Percentiles rank a stretch among this genome's conserved stretches.
These are phyloP conservation scores for Pouteria glomerata DNA, from an alignment of 148 eudicot species.

Conservation along the genomic window DNA sequence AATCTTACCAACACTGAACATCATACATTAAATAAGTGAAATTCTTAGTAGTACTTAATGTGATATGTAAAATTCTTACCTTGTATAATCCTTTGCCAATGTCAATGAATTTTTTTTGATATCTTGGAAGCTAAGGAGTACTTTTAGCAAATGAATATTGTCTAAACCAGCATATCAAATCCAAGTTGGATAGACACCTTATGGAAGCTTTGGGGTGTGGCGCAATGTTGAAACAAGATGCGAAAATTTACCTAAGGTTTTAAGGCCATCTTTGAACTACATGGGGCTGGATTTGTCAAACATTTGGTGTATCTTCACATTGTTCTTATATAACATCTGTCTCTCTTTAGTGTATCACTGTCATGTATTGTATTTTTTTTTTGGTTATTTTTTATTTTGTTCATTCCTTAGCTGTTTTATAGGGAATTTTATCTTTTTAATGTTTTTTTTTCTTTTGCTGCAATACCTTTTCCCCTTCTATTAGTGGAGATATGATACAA, in stretches of 20 bases:
- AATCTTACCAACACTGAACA: too few species aligned
- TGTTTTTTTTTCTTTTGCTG: neutral
- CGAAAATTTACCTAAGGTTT: neutral
- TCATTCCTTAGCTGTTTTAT: neutral
- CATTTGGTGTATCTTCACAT: neutral
- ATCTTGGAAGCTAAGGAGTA: too few species aligned
- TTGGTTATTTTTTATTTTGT: neutral
- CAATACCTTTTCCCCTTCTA: neutral
- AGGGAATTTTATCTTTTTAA: neutral
- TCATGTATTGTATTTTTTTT: neutral
- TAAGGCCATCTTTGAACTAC: neutral
- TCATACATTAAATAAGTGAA: too few species aligned
- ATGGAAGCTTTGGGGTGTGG: neutral
- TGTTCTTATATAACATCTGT: neutral
- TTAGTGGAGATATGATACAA: neutral
- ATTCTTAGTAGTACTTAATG: too few species aligned
- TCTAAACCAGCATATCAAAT: too few species aligned
- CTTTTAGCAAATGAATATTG: too few species aligned
- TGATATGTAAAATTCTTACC: too few species aligned
- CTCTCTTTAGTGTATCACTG: neutral
- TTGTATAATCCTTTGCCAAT: too few species aligned
- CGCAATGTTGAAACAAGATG: neutral
- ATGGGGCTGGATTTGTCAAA: neutral
- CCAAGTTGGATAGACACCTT: too few species aligned
- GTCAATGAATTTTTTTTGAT: too few species aligned